Percentiles rank a stretch among this genome's conserved stretches.
These are phyloP conservation scores for Apophysomyces variabilis DNA, from an alignment of 371 early-diverging fungal species.

Conservation along the genomic window DNA sequence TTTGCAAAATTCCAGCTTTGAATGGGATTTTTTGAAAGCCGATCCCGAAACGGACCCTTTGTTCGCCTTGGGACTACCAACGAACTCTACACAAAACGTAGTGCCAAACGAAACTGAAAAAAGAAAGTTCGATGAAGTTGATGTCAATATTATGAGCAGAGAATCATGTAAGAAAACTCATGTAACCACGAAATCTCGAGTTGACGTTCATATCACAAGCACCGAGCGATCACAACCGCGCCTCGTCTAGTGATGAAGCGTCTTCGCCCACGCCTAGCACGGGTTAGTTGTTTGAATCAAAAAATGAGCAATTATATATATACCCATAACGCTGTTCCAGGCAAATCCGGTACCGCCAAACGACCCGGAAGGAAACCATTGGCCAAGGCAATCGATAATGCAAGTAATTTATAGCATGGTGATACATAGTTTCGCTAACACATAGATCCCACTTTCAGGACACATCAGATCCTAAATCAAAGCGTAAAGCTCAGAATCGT, in stretches of 20 bases:
- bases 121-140: background rate
- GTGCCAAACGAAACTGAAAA: background rate
- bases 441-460: background rate
- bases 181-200: too few species aligned
- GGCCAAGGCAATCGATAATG: conserved; percentile 3
- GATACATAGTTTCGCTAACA: background rate
- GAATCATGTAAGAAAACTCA: background rate
- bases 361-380: conserved; percentile 17
- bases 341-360: background rate
- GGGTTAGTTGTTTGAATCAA: background rate
- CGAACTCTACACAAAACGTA: too few species aligned
- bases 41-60: background rate
- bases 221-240: background rate
- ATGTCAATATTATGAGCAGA: background rate
- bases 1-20: background rate
- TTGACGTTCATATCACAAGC: background rate
- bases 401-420: background rate
- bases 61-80: background rate
- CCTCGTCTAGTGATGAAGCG: conserved; percentile 7
- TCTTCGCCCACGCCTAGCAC: background rate
- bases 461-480: conserved; percentile 36
- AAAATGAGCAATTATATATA: background rate
- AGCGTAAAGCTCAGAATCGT: conserved; percentile 74
- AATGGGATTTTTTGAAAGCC: background rate
- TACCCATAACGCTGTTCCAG: background rate